Evolutionary conservation across 768 basidiomycete genomes (phyloP), one percentile per base, ranked within the genome.

Genomic region (Boletus bicolor): DNA sequence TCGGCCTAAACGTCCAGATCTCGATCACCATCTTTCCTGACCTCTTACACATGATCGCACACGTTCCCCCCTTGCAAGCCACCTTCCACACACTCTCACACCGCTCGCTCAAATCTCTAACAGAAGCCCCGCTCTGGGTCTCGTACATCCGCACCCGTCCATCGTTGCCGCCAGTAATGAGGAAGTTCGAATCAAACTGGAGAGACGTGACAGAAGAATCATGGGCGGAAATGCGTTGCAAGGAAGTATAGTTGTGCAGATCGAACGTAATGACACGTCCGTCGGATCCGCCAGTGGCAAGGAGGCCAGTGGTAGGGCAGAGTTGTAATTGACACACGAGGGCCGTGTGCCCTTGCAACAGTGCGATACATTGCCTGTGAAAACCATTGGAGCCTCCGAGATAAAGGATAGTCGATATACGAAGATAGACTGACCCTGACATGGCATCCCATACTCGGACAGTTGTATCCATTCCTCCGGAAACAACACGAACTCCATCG

Each of bases 301-400:
- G 84, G 44, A 85, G 72, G 44, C 64, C 71, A 7, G 67, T 56
- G 15, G 72, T 76, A 28, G 84, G 82, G 8, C 83, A 83, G 44
- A 95, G 81, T 65, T 93, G 91, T 9, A 98, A 77, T 66, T 94
- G 91, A 61, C 93, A 95, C 32, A 98, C 92, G 51, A 98, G 87
- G 1, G 91, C 87, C 0, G 91, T 93, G 72, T 98, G 95, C 4
- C 91, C 93, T 72, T 92, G 89, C 0, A 98, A 78, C 17, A 94
- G 80, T 2, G 93, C 94, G 10, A 86, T 65, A 66, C 93, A 96
- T 53, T 85, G 76, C 7, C 92, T 94, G 69, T 10, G 28, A 56
- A 35, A 21, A 11, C 5, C 38, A n/a, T 48, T 37, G 17, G 10
- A 45, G 7, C 32, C 19, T 17, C 34, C 46, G 28, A 43, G 30